Base-by-base conservation (phyloP, 257 asterid species). In the Scutellaria baicalensis region DNA sequence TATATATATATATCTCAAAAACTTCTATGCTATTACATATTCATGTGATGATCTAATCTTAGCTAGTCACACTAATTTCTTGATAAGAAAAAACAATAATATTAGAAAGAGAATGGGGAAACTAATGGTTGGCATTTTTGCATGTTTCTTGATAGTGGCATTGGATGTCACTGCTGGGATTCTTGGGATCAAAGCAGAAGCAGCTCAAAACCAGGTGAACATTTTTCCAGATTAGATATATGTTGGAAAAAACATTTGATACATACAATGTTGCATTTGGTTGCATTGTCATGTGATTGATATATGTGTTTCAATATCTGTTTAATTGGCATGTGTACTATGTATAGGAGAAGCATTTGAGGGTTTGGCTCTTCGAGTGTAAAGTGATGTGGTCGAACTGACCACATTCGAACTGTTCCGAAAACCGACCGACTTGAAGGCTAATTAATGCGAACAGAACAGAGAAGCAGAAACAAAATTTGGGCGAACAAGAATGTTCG, bases 281-380 rank as follows among this genome's bases (percentile, higher is more conserved):
- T 23, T 23, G 3, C 9, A n/a, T 49, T 49, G 23, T 14, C 1
- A 3, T 27, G 33, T 27, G 33, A 27, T 27, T 3, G 33, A 27
- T 27, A n/a, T n/a, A n/a, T n/a, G n/a, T n/a, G n/a, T n/a, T n/a
- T n/a, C n/a, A n/a, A n/a, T n/a, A n/a, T n/a, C n/a, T n/a, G n/a
- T n/a, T n/a, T n/a, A n/a, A n/a, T n/a, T n/a, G n/a, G n/a, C n/a
- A n/a, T n/a, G n/a, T 18, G 54, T 45, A 27, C 3, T 5, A 38
- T 47, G 61, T 21, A 47, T 12, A 93, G 96, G 92, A 76, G 67
- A 93, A 91, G 73, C 97, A 93, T 65, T 9, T 93, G 71, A 79
- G 82, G 77, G 57, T 93, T 44, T 89, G 90, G 93, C 62, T 93
- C 68, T 84, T 91, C 54, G 99, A 93, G 80, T 93, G 99, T 39